Conservation (phyloP, 148 eudicot genomes). For the Rhododendron kiyosumense region DNA sequence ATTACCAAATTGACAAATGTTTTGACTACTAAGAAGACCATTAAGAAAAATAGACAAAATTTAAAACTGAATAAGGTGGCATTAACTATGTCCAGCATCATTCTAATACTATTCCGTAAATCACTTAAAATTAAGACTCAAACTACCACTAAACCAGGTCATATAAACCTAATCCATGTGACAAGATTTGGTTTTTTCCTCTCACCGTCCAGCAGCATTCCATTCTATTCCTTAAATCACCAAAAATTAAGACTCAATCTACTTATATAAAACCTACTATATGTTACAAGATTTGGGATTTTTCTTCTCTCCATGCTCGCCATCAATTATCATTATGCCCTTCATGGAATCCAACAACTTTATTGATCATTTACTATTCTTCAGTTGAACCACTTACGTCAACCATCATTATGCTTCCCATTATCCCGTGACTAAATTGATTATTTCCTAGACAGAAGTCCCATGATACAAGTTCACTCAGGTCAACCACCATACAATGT, state of each 20-base stretch:
- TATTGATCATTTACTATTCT: background rate
- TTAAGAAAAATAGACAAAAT: background rate
- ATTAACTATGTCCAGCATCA: background rate
- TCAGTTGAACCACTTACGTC: background rate
- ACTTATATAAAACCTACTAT: background rate
- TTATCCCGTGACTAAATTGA: background rate
- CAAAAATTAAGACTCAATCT: background rate
- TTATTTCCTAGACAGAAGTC: background rate
- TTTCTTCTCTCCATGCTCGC: background rate
- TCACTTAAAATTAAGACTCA: background rate
- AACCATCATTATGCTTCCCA: background rate
- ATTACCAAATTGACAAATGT: background rate
- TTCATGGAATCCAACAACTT: background rate
- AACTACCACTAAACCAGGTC: background rate
- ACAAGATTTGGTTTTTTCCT: background rate
- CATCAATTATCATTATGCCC: background rate
- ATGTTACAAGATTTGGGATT: background rate
- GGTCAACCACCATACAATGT: background rate
- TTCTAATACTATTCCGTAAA: background rate
- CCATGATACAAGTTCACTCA: background rate
- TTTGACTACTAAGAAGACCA: background rate
- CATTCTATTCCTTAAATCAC: background rate
- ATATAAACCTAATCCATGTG: background rate
- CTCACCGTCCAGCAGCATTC: background rate
- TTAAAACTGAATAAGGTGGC: background rate